Base-by-base conservation (phyloP, 1,284 basidiomycete species). In the Butyriboletus appendiculatus region DNA sequence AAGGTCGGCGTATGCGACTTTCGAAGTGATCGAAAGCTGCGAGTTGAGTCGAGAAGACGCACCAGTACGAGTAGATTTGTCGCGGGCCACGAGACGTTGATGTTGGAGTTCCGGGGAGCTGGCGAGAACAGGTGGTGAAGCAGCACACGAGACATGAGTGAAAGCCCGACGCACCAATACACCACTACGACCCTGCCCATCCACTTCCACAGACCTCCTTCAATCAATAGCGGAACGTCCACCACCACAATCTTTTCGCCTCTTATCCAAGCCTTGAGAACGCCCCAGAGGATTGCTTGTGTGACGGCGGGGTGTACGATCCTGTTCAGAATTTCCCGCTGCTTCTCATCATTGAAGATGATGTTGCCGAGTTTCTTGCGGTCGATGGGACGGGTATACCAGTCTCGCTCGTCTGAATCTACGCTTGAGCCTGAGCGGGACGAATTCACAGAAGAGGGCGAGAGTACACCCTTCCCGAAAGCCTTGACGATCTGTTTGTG, bases 171-270 rank as follows among this genome's bases (percentile, higher is more conserved):
- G 55, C 56, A 94, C 93, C 90, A 94, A 65, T 92, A 97, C 3
- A 98, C 94, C 16, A 99, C 84, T 3, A 96, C 81, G 11, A 96
- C 84, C 61, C 83, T 82, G 2, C 88, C 94, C 52, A 96, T 91
- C 77, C 84, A 91, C 66, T 82, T 85, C 86, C 91, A 94, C 48
- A 98, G 69, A 1, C 89, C 88, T 1, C 92, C 88, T 71, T 99
- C 96, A 53, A 99, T 90, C 52, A 98, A 76, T 48, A 98, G 73
- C n/a, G 96, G 96, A 8, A 98, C 91, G 70, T 98, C 96, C 55
- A 98, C 75, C 3, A 99, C 80, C 56, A 92, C 48, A 0, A 58
- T 78, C 64, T 82, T 85, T 60, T 92, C 76, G 3, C 96, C 96
- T 28, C 70, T 73, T 34, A 94, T 50, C 95, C 96, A 99, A 59